A percentile compares a stretch with the other conserved stretches of the same genome.
These are phyloP conservation scores for Dissophora globulifera DNA, from an alignment of 192 early-diverging fungal species.

Conservation along the genomic window DNA sequence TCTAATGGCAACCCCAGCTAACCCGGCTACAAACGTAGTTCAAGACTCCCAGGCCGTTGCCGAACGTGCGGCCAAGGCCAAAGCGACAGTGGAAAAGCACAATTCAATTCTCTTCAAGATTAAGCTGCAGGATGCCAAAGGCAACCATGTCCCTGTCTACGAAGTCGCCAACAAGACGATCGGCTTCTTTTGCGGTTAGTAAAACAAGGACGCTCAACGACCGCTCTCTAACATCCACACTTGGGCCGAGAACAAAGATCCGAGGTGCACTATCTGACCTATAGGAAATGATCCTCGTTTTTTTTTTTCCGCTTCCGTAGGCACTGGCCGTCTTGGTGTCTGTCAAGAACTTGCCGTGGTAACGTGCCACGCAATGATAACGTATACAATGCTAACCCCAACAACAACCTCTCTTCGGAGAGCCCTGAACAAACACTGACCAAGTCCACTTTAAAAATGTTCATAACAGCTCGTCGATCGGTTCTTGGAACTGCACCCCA, in stretches of 20 bases:
- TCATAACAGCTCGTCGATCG: constrained; percentile 18
- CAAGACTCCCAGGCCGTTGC: background rate
- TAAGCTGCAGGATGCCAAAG: constrained; percentile 36
- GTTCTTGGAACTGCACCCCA: constrained; percentile 32
- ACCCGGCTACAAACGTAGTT: background rate
- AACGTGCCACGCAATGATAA: too few species aligned
- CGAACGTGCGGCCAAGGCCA: constrained; percentile 3
- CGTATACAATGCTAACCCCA: background rate
- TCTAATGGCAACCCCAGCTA: constrained; percentile 14
- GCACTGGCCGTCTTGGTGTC: constrained; percentile 32
- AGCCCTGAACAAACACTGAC: too few species aligned
- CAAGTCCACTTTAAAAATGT: background rate
- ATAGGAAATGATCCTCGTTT: too few species aligned
- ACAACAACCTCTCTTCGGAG: too few species aligned
- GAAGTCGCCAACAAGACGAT: constrained; percentile 46
- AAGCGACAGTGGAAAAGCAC: constrained; percentile 36
- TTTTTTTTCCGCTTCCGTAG: background rate
- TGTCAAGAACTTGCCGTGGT: constrained; percentile 36
- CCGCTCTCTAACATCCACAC: too few species aligned
- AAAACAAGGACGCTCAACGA: constrained; percentile 5
- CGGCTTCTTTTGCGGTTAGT: constrained; percentile 48
- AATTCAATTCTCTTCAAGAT: constrained; percentile 46
- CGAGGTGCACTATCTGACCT: too few species aligned
- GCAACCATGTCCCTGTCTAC: constrained; percentile 43
- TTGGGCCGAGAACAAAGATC: too few species aligned